A percentile compares a stretch with the other conserved stretches of the same genome.
Evolutionary conservation across 768 basidiomycete species (phyloP).

Genomic region (Scleroderma citrinum): DNA sequence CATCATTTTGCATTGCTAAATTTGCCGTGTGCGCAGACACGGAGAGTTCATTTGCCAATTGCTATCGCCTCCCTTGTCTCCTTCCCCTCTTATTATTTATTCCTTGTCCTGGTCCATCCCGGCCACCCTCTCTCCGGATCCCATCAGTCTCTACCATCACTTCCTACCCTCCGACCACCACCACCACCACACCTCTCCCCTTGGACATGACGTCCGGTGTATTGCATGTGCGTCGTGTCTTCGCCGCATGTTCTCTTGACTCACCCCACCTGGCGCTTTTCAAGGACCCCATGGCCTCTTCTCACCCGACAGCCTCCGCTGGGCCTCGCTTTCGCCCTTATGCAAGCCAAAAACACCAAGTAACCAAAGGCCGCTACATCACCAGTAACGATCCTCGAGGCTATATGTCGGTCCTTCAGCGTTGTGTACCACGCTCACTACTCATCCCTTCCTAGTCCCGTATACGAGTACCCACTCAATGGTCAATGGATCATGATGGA

Average conservation of each 20-base stretch:
- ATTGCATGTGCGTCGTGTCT: conserved; percentile 36
- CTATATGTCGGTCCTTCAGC: conserved; percentile 59
- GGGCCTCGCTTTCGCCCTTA: conserved; percentile 56
- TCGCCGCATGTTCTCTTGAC: conserved; percentile 1
- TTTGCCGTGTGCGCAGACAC: conserved; percentile 19
- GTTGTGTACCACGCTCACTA: not conserved
- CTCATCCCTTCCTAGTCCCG: conserved; percentile 44
- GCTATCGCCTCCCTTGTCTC: conserved; percentile 4
- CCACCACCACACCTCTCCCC: not conserved
- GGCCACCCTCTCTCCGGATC: conserved; percentile 8
- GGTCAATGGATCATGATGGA: conserved; percentile 96
- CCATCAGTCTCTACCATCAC: not conserved
- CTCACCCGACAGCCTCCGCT: conserved; percentile 18
- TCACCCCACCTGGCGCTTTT: not conserved
- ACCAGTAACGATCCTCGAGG: conserved; percentile 86
- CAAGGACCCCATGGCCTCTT: conserved; percentile 30
- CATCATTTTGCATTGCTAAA: conserved; percentile 24
- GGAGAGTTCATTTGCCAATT: conserved; percentile 23
- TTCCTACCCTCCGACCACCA: not conserved
- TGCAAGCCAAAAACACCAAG: conserved; percentile 71
- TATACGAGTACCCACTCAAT: conserved; percentile 85
- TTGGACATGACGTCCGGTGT: conserved; percentile 38
- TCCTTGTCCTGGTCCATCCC: conserved; percentile 2
- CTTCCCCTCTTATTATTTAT: conserved; percentile 18
- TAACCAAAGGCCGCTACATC: conserved; percentile 82